Conservation (phyloP, 1,284 basidiomycete species). For the Malassezia nana region DNA sequence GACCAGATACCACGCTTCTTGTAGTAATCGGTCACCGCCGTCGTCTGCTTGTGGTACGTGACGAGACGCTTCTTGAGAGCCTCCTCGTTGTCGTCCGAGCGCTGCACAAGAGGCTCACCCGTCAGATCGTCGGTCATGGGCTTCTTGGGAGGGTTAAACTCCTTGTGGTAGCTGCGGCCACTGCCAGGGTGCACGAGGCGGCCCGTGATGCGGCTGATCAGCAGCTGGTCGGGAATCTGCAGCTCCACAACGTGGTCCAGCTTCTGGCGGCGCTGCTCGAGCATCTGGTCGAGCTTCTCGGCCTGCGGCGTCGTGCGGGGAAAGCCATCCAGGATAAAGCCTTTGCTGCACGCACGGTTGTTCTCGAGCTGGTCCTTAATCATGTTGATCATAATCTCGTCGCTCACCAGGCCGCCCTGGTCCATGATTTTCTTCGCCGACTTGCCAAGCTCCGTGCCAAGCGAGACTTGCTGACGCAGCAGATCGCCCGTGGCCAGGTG, state of each 20-base stretch:
- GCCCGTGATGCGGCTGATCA: slow-evolving; percentile 94
- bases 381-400: slow-evolving; percentile 96
- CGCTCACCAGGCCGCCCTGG: slow-evolving; percentile 73
- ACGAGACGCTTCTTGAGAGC: slow-evolving; percentile 77
- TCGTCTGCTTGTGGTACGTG: slow-evolving; percentile 84
- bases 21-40: slow-evolving; percentile 95
- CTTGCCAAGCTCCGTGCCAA: slow-evolving; percentile 76
- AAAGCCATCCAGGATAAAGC: slow-evolving; percentile 97
- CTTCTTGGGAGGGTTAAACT: slow-evolving; percentile 96
- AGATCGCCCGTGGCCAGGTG: slow-evolving; percentile 97
- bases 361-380: slow-evolving; percentile 91
- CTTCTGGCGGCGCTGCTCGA: slow-evolving; percentile 63
- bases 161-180: slow-evolving; percentile 85
- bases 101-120: slow-evolving; percentile 72
- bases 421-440: slow-evolving; percentile 98
- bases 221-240: slow-evolving; percentile 81
- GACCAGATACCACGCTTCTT: slow-evolving; percentile 60
- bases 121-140: slow-evolving; percentile 82
- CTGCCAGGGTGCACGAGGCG: slow-evolving; percentile 81
- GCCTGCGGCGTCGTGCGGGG: slow-evolving; percentile 96
- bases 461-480: slow-evolving; percentile 82
- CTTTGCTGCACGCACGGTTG: slow-evolving; percentile 84
- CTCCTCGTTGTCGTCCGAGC: slow-evolving; percentile 56
- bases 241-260: slow-evolving; percentile 86
- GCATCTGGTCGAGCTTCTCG: slow-evolving; percentile 88